Conservation (phyloP, 2,329 filamentous ascomycete genomes). For the Colletotrichum sp. region DNA sequence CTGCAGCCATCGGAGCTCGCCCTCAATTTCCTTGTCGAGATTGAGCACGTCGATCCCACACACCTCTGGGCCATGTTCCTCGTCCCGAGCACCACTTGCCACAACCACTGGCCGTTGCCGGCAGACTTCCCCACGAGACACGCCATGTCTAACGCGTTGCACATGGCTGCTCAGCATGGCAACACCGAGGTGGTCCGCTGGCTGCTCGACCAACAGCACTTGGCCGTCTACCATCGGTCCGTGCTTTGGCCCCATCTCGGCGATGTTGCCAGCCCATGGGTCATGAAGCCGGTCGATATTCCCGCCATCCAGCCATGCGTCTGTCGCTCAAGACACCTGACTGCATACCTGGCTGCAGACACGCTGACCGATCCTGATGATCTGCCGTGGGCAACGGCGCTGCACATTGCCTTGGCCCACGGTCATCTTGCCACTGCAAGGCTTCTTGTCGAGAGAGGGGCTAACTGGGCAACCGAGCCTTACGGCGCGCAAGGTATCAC, state of each 20-base stretch:
- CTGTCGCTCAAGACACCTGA: not conserved
- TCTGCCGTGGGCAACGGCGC: not conserved
- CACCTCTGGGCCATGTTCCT: not conserved
- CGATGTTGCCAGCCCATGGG: not conserved
- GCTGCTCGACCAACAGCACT: not conserved
- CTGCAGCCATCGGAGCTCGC: not conserved
- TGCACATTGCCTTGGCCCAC: not conserved
- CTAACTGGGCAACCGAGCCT: not conserved
- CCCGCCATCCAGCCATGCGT: not conserved
- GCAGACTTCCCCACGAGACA: not conserved
- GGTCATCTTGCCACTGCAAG: rapidly evolving
- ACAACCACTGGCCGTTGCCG: rapidly evolving
- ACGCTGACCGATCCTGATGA: not conserved
- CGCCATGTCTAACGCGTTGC: not conserved
- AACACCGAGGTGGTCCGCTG: not conserved
- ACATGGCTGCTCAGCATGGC: not conserved
- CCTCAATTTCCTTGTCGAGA: not conserved
- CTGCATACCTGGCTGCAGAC: not conserved
- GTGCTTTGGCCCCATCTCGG: not conserved
- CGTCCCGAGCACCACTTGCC: not conserved
- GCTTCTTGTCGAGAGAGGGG: not conserved
- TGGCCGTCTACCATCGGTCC: not conserved
- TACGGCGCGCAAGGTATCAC: not conserved
- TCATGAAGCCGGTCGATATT: not conserved
- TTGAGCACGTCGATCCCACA: not conserved